phyloP scores from a whole-genome alignment of 306 rosid genomes.

The Alnus rubra region DNA sequence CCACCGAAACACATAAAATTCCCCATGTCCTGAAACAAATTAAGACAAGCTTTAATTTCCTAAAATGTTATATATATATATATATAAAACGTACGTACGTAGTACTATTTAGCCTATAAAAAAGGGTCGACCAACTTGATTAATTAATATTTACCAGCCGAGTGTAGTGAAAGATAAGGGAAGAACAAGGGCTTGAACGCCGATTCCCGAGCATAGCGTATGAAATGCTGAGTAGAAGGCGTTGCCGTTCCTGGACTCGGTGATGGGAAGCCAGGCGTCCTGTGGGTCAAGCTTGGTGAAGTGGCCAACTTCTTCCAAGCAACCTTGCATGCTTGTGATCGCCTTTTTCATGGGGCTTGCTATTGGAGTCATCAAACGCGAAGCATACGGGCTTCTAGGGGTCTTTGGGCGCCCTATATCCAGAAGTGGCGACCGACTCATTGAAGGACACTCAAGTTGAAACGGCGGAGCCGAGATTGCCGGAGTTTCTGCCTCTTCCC shows the following conservation, averaged over 20 bases:
- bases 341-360: slow-evolving; percentile 65
- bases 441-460: slow-evolving; percentile 27
- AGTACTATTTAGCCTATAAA: no score
- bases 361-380: slow-evolving; percentile 48
- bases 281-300: slow-evolving; percentile 62
- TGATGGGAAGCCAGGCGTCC: slow-evolving; percentile 88
- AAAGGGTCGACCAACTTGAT: no score
- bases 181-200: slow-evolving; percentile 70
- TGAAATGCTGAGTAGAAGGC: slow-evolving; percentile 74
- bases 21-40: slow-evolving; percentile 65
- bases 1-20: slow-evolving; percentile 40
- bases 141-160: slow-evolving; percentile 41
- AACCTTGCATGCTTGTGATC: slow-evolving; percentile 51
- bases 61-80: neutral
- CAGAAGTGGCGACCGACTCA: slow-evolving; percentile 6
- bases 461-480: slow-evolving; percentile 25
- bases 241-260: slow-evolving; percentile 64
- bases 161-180: slow-evolving; percentile 64
- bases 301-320: slow-evolving; percentile 61
- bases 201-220: slow-evolving; percentile 60
- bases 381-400: slow-evolving; percentile 39
- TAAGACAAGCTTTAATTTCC: neutral
- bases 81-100: no score
- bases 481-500: neutral
- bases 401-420: slow-evolving; percentile 12